Evolutionary conservation across 306 rosid species (phyloP), one percentile per base, ranked within the genome.

Genomic region (Carpinus viminea): DNA sequence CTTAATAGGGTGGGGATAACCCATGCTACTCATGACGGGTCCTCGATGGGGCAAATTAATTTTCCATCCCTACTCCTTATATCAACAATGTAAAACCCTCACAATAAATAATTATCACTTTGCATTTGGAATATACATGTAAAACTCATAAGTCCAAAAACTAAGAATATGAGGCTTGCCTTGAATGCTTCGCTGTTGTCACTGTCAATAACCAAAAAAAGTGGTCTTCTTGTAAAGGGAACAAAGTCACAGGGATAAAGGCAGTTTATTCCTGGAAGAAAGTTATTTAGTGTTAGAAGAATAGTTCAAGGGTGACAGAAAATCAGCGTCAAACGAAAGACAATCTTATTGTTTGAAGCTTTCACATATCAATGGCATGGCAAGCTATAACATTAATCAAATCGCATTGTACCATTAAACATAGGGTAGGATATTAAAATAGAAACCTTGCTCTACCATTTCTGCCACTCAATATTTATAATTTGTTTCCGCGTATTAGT

Each of bases 201-300:
- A 72, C 87, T 88, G 76, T 95, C 98, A 81, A 95, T 87, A 78
- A 95, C 87, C 80, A 95, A 77, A 82, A 92, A 85, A 80, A 92
- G 91, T 53, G 98, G 98, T 65, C 95, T 92, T 88, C 98, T 90
- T 57, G 98, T 95, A 84, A 95, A 95, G 12, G 98, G 97, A 76
- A 91, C 74, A 60, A 95, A 79, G 85, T 95, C 98, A 70, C 91
- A 81, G 17, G 98, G 98, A 81, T 90, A 91, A 73, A 95, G 82
- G 85, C 89, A 91, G 79, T 85, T 95, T 80, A 88, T 51, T 60
- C 98, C 98, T 95, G 97, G 59, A 87, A 89, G 80, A 28, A 55
- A 48, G 24, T 76, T 71, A 51, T 55, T 61, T 71, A 7, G 60
- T 20, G 79, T 86, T 77, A 83, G 89, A 82, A 85, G 45, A 78